Evolutionary conservation across 495 filamentous ascomycete species (phyloP), one percentile per base, ranked within the genome.

Genomic region (Schizothecium vesticola): DNA sequence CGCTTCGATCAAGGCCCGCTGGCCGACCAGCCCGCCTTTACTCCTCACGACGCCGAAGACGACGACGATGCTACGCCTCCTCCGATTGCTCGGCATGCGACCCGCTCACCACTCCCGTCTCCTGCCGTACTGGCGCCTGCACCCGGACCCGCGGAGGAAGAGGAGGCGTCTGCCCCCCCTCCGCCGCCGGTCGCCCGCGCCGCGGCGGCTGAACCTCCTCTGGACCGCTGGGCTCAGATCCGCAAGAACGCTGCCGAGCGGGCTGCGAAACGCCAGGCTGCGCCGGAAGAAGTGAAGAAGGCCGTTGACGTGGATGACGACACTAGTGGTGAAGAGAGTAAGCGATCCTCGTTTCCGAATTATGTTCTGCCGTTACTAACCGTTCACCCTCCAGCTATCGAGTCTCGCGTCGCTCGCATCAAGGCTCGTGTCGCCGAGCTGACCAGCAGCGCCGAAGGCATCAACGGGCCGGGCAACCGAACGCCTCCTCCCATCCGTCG

Each of bases 401-500:
- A 99, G 78, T 92, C 92, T 55, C 91, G 95, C 65, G 95, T 97
- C 67, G 95, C 95, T 43, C 91, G 96, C 65, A 99, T 99, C 86
- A 97, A 97, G 80, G 96, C 96, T 65, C 87, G 95, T 43, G 96
- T 99, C 59, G 95, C 95, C 59, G 92, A 97, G 79, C 79, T 99
- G 73, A 99, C 96, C 13, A 91, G 91, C 68, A 91, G 90, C 78
- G 59, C 68, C 10, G 75, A 77, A 63, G 69, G 65, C 4, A 65
- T 59, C 55, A 36, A 25, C 21, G 70, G 43, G 25, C 70, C 69
- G 23, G 56, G 63, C 65, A 69, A 59, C 70, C 58, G 64, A 24
- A 64, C 72, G 29, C 70, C 74, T 8, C 70, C 74, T 5, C 69
- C 73, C 10, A n/a, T 74, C 63, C 70, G 72, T 72, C 74, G 74